Base-by-base conservation (phyloP, 805 yeast species). In the Millerozyma acaciae region DNA sequence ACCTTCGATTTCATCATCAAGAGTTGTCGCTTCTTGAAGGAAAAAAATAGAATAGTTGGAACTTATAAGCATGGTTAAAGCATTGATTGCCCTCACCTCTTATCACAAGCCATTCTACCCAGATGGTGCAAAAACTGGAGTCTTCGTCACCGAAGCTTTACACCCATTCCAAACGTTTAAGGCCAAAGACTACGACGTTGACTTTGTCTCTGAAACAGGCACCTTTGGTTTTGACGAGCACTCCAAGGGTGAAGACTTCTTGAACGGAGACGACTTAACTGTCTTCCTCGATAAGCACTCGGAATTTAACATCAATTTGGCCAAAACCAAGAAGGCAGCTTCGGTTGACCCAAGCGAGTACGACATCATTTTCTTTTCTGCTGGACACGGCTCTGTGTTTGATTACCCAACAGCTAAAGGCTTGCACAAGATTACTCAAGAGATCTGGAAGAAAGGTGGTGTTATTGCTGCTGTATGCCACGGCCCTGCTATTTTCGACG, bases 401-500 rank as follows among this genome's bases (percentile, higher is more conserved):
- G 84, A 77, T 50, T 75, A 62, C 53, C 77, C 77, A 28, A 54
- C 48, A 4, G 78, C 78, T 10, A 50, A 49, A 4, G 63, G 50
- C 16, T 52, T 76, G 36, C 73, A 68, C 33, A 39, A 48, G 16
- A 31, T 73, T 23, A 76, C 75, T 15, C 53, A 58, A 16, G 55
- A 60, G 18, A 63, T 76, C 30, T 72, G 68, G 50, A 57, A 53
- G 20, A 50, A 65, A 13, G 73, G 70, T 16, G 81, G 80, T 28
- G 62, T 75, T 19, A 65, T 76, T 17, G 53, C 76, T 25, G 79
- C 81, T 8, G 82, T 77, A 2, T 76, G 83, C 53, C 81, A 77
- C 44, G 83, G 80, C 9, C 78, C 79, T 12, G 63, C 65, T 17
- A 61, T 76, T 39, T 68, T 76, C 36, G 70, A 63, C 14, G 62